These are phyloP conservation scores for Neospermospora avenae DNA, from an alignment of 2,329 filamentous ascomycete species.

Conservation along the genomic window DNA sequence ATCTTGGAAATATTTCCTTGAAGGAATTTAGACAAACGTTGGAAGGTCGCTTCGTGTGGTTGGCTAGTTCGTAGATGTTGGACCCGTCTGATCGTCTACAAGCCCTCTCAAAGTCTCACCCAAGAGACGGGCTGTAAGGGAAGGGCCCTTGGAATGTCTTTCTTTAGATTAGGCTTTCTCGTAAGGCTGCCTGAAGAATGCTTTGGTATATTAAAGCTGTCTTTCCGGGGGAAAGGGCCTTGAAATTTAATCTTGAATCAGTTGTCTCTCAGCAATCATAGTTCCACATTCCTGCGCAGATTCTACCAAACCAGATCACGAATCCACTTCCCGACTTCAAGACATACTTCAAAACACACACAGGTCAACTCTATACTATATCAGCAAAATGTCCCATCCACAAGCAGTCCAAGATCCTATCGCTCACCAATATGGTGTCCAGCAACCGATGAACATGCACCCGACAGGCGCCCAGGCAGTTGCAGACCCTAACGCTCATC, in stretches of 20 bases:
- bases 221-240: not conserved
- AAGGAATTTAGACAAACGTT: not conserved
- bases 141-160: not conserved
- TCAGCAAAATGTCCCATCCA: not conserved
- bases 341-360: not conserved
- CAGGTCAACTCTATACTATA: not conserved
- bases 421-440: not conserved
- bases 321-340: not conserved
- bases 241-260: not conserved
- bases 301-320: not conserved
- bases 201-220: not conserved
- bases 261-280: not conserved
- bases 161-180: not conserved
- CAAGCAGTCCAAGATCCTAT: not conserved
- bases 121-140: not conserved
- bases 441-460: not conserved
- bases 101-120: not conserved
- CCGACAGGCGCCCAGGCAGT: too few species aligned
- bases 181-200: not conserved
- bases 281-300: not conserved
- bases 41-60: not conserved
- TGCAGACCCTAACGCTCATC: not conserved
- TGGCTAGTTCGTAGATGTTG: not conserved
- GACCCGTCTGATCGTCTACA: not conserved
- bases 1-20: not conserved